Evolutionary conservation across 768 basidiomycete species (phyloP).

Genomic region (Collybia sordida): DNA sequence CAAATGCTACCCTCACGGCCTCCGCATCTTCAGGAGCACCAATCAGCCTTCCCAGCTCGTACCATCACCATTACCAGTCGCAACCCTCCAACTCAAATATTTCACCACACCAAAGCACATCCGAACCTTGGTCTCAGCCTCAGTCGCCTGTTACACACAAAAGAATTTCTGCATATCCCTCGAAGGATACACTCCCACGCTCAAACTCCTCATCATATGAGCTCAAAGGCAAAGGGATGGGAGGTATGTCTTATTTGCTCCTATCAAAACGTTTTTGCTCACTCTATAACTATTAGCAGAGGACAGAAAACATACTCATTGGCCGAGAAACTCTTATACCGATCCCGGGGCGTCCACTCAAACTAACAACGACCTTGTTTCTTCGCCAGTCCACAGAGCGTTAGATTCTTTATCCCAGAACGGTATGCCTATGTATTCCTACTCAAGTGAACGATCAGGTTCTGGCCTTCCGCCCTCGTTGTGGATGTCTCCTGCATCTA

Average conservation of each 20-base stretch:
- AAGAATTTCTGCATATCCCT: constrained; percentile 16
- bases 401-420: constrained; percentile 12
- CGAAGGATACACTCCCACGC: constrained; percentile 28
- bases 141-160: constrained; percentile 19
- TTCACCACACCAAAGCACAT: constrained; percentile 16
- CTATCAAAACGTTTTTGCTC: constrained; percentile 4
- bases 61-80: constrained; percentile 17
- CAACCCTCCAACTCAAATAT: constrained; percentile 13
- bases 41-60: constrained; percentile 40
- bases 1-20: constrained; percentile 55
- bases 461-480: constrained; percentile 69
- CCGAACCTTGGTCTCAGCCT: constrained; percentile 29
- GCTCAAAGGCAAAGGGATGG: constrained; percentile 17
- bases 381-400: constrained; percentile 6
- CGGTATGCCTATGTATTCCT: constrained; percentile 22
- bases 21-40: constrained; percentile 26
- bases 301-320: constrained; percentile 9
- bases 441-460: constrained; percentile 48
- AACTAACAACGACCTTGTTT: constrained; percentile 11
- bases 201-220: constrained; percentile 27
- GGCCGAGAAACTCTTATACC: constrained; percentile 3
- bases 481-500: constrained; percentile 78
- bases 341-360: constrained; percentile 9
- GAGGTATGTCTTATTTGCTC: constrained; percentile 18
- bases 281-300: constrained; percentile 3